phyloP scores from a whole-genome alignment of 148 eudicot species.

The Pouteria glomerata region DNA sequence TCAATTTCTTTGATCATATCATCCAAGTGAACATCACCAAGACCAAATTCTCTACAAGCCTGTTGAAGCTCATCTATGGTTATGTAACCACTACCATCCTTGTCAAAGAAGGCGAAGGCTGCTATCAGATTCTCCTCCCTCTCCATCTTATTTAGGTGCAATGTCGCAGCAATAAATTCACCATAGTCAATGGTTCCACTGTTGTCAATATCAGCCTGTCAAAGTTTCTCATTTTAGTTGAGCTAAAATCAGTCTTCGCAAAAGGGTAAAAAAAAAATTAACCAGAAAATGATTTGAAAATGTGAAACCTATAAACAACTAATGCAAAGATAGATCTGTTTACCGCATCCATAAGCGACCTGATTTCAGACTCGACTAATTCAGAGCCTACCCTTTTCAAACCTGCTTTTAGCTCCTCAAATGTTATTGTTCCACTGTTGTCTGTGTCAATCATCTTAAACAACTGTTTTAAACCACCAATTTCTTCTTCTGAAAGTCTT shows the following conservation, averaged over 20 bases:
- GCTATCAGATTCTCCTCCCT: slow-evolving; percentile 32
- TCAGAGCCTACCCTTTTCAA: slow-evolving; percentile 30
- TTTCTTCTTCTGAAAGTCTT: slow-evolving; percentile 45
- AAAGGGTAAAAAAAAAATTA: neutral
- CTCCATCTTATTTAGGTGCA: slow-evolving; percentile 39
- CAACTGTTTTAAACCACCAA: slow-evolving; percentile 37
- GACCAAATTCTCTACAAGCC: slow-evolving; percentile 37
- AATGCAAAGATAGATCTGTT: neutral
- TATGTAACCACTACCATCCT: slow-evolving; percentile 36
- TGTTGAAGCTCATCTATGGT: slow-evolving; percentile 38
- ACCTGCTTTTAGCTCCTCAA: slow-evolving; percentile 33
- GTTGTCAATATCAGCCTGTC: slow-evolving; percentile 35
- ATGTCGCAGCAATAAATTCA: slow-evolving; percentile 42
- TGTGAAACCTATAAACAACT: neutral
- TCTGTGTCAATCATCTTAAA: slow-evolving; percentile 42
- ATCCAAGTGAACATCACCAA: slow-evolving; percentile 30
- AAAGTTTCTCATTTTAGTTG: neutral
- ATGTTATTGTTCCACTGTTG: slow-evolving; percentile 36
- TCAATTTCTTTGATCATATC: slow-evolving; percentile 35
- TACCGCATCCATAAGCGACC: slow-evolving; percentile 36
- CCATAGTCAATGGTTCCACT: slow-evolving; percentile 37
- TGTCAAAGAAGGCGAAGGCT: slow-evolving; percentile 36
- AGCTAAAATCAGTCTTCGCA: slow-evolving; percentile 7
- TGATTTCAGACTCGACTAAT: slow-evolving; percentile 32
- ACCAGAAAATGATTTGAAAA: neutral